These are phyloP conservation scores for Metschnikowia santaceciliae DNA, from an alignment of 805 yeast species.

Conservation along the genomic window DNA sequence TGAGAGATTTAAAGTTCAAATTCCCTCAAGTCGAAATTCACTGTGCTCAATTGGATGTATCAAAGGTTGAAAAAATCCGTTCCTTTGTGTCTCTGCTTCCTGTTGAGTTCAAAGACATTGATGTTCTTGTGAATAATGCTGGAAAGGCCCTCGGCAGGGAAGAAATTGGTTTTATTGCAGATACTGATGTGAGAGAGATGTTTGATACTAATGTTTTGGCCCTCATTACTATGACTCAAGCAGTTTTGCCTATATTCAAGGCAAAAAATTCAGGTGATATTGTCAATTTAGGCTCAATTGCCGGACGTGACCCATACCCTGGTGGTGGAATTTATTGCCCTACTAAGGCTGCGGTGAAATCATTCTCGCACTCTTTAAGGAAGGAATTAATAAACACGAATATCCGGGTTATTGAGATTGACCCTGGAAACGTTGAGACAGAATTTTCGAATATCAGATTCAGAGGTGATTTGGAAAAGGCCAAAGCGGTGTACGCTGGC, in stretches of 20 bases:
- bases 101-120: conserved; percentile 56
- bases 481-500: conserved; percentile 62
- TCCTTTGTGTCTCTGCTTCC: conserved; percentile 55
- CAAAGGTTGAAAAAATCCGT: conserved; percentile 38
- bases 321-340: conserved; percentile 80
- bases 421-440: conserved; percentile 79
- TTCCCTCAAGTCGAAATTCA: conserved; percentile 56
- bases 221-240: conserved; percentile 77
- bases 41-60: conserved; percentile 49
- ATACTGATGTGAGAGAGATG: conserved; percentile 69
- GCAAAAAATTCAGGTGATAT: conserved; percentile 68
- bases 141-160: conserved; percentile 79
- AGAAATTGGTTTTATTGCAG: conserved; percentile 61
- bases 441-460: conserved; percentile 66
- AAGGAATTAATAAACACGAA: conserved; percentile 71
- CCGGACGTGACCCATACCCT: conserved; percentile 76
- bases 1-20: conserved; percentile 41
- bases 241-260: conserved; percentile 67
- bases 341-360: conserved; percentile 66
- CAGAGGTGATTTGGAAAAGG: conserved; percentile 57
- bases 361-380: conserved; percentile 67
- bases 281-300: conserved; percentile 72
- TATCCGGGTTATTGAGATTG: conserved; percentile 67
- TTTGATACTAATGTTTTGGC: conserved; percentile 87
- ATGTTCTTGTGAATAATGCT: conserved; percentile 67